Conservation (phyloP, 2,329 filamentous ascomycete genomes). For the Penicillium sp. region DNA sequence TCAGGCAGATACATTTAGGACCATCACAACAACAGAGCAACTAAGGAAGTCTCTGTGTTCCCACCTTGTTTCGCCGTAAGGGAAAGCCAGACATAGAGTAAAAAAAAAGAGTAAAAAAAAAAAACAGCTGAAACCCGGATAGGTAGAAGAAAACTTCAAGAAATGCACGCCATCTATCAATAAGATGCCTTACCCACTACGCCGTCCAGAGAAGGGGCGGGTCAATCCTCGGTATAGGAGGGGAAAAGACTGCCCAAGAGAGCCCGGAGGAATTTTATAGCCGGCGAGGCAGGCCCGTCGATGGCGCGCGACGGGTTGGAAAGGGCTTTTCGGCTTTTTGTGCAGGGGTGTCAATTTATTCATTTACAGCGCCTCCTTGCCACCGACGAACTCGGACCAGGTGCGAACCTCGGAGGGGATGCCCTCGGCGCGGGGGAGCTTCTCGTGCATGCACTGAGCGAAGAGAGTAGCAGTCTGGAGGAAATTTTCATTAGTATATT, state of each 20-base stretch:
- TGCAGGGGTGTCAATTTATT: conserved; percentile 21
- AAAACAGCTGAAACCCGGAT: conserved; percentile 11
- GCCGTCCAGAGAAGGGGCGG: conserved; percentile 26
- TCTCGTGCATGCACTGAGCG: conserved; percentile 95
- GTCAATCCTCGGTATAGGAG: not conserved
- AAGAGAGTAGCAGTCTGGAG: conserved; percentile 89
- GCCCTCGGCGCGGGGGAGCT: conserved; percentile 85
- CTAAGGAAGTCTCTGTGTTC: conserved; percentile 11
- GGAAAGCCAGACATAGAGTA: conserved; percentile 13
- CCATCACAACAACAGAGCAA: conserved; percentile 15
- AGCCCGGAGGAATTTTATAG: not conserved
- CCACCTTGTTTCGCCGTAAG: conserved; percentile 22
- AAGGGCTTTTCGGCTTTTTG: conserved; percentile 24
- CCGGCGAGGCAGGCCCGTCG: conserved; percentile 6
- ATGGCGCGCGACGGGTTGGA: conserved; percentile 1
- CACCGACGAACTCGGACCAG: conserved; percentile 95
- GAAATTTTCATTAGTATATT: conserved; percentile 36
- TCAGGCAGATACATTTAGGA: conserved; percentile 21
- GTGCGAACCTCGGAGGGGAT: conserved; percentile 89
- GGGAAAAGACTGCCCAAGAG: not conserved
- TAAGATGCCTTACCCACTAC: conserved; percentile 37
- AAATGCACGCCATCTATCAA: conserved; percentile 41
- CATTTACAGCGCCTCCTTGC: conserved; percentile 57
- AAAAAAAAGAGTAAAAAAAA: conserved; percentile 12
- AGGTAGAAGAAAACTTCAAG: conserved; percentile 17